Percentiles rank a stretch among this genome's conserved stretches.
Evolutionary conservation across 1,284 basidiomycete species (phyloP).

Genomic region (Pascua sp.): DNA sequence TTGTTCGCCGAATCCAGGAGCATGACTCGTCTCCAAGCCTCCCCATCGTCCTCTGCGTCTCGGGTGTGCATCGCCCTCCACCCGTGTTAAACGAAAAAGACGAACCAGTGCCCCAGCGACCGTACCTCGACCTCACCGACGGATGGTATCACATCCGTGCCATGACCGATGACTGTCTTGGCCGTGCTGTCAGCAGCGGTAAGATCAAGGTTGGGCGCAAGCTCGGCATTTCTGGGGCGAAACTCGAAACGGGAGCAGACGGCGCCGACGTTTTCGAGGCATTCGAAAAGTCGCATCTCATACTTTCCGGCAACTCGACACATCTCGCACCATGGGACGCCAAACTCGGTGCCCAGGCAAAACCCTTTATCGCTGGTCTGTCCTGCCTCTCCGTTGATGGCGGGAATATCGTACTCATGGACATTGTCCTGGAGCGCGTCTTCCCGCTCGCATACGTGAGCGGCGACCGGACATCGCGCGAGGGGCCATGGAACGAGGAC

Average conservation of each 20-base stretch:
- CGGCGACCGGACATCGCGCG: conserved; percentile 56
- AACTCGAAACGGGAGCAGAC: conserved; percentile 70
- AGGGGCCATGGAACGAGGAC: conserved; percentile 64
- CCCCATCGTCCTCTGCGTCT: conserved; percentile 78
- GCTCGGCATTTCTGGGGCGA: conserved; percentile 73
- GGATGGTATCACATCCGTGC: conserved; percentile 91
- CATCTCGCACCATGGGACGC: conserved; percentile 83
- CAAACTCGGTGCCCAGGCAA: conserved; percentile 69
- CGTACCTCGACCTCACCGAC: conserved; percentile 76
- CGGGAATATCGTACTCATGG: conserved; percentile 70
- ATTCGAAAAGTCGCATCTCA: conserved; percentile 62
- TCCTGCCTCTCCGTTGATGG: conserved; percentile 78
- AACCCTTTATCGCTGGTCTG: conserved; percentile 65
- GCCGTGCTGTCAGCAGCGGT: conserved; percentile 64
- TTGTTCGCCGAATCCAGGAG: conserved; percentile 64
- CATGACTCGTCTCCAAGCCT: conserved; percentile 59
- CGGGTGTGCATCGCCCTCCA: conserved; percentile 61
- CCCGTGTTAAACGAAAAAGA: conserved; percentile 51
- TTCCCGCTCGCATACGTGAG: conserved; percentile 49
- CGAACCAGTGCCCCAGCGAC: conserved; percentile 38
- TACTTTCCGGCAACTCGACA: conserved; percentile 76
- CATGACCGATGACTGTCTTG: conserved; percentile 67
- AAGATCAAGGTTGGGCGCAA: conserved; percentile 75
- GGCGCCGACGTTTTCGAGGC: conserved; percentile 79
- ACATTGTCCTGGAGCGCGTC: conserved; percentile 68